Conservation (phyloP, 306 rosid species). For the Quercus agrifolia region DNA sequence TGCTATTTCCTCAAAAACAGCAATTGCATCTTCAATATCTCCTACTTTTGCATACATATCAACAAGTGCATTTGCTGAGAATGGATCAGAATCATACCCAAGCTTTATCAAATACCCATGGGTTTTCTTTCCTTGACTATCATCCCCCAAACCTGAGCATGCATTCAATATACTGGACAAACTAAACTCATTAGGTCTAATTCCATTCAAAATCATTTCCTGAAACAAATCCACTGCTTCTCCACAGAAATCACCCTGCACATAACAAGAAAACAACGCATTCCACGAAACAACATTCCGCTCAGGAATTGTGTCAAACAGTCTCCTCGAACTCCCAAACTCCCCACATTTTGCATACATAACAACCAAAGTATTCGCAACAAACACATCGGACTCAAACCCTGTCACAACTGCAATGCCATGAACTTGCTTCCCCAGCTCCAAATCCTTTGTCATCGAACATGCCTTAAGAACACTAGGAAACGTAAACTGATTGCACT, state of each 20-base stretch:
- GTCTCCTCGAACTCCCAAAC: constrained; percentile 56
- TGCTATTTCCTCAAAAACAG: constrained; percentile 52
- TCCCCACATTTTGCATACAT: constrained; percentile 77
- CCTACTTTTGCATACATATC: constrained; percentile 83
- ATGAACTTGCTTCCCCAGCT: constrained; percentile 62
- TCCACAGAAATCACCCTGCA: constrained; percentile 43
- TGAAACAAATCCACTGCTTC: constrained; percentile 61
- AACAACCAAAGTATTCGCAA: constrained; percentile 74
- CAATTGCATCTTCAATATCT: constrained; percentile 45
- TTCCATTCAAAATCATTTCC: constrained; percentile 61
- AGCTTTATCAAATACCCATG: constrained; percentile 62
- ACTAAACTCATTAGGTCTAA: constrained; percentile 73
- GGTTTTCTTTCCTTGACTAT: constrained; percentile 43
- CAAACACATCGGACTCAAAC: constrained; percentile 73
- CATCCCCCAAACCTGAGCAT: constrained; percentile 55
- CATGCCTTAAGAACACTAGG: constrained; percentile 80
- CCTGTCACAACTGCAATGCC: constrained; percentile 56
- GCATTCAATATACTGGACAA: constrained; percentile 72
- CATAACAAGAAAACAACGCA: constrained; percentile 71
- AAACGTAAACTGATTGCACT: constrained; percentile 71
- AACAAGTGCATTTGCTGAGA: constrained; percentile 77
- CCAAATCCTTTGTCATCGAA: constrained; percentile 48
- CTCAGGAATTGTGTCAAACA: constrained; percentile 49
- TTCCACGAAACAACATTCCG: constrained; percentile 77
- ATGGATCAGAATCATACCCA: constrained; percentile 62